phyloP scores from a whole-genome alignment of 495 filamentous ascomycete genomes.

The Penicillium paxilli region DNA sequence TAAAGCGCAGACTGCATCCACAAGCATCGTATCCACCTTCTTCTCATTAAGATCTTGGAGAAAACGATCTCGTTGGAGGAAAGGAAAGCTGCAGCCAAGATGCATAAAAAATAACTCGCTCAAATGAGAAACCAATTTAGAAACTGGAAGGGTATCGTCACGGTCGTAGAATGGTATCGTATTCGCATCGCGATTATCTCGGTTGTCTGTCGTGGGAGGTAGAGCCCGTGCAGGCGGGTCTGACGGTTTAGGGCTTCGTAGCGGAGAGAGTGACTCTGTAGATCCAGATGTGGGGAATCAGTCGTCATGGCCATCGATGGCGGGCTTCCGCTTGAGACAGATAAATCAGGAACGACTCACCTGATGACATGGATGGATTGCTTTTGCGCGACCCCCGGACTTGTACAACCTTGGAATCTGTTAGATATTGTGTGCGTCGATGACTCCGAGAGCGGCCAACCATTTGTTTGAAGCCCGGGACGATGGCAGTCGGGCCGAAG shows the following conservation, averaged over 20 bases:
- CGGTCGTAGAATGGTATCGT: constrained; percentile 79
- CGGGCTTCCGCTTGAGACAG: neutral
- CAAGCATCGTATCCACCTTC: constrained; percentile 79
- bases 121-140: constrained; percentile 70
- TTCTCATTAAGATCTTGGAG: constrained; percentile 71
- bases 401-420: constrained; percentile 52
- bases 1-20: constrained; percentile 79
- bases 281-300: constrained; percentile 1
- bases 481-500: constrained; percentile 85
- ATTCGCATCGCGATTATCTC: constrained; percentile 54
- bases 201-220: constrained; percentile 34
- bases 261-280: constrained; percentile 36
- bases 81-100: constrained; percentile 80
- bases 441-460: constrained; percentile 36
- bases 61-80: constrained; percentile 69
- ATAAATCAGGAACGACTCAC: no score
- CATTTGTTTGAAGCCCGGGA: constrained; percentile 91
- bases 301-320: neutral
- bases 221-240: constrained; percentile 23
- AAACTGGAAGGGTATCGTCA: constrained; percentile 63
- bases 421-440: constrained; percentile 8
- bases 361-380: constrained; percentile 50
- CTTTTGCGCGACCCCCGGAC: constrained; percentile 57
- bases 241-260: constrained; percentile 35
- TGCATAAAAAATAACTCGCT: constrained; percentile 76